Percentiles rank a stretch among this genome's conserved stretches.
phyloP scores from a whole-genome alignment of 2,329 filamentous ascomycete species.

The Canariomyces notabilis region DNA sequence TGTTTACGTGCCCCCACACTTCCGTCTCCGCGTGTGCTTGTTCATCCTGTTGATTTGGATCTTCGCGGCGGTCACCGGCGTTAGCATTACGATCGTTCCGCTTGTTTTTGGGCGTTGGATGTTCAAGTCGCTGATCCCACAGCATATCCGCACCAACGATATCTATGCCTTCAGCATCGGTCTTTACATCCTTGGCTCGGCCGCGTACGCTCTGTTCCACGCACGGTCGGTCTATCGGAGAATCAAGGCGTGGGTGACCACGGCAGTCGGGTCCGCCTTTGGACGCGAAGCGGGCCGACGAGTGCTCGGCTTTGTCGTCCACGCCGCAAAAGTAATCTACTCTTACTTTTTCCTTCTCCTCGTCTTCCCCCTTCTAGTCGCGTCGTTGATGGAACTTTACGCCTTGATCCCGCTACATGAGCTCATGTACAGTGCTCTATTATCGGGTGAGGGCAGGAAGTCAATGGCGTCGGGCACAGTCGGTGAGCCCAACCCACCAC shows the following conservation, averaged over 20 bases:
- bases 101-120: slow-evolving; percentile 78
- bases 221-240: slow-evolving; percentile 35
- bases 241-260: slow-evolving; percentile 30
- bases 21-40: slow-evolving; percentile 70
- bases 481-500: slow-evolving; percentile 38
- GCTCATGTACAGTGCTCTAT: slow-evolving; percentile 49
- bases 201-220: slow-evolving; percentile 58
- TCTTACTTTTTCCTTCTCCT: slow-evolving; percentile 69
- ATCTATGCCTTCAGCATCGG: slow-evolving; percentile 94
- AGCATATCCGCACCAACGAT: slow-evolving; percentile 76
- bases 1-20: slow-evolving; percentile 80
- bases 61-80: slow-evolving; percentile 83
- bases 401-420: slow-evolving; percentile 81
- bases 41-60: slow-evolving; percentile 91
- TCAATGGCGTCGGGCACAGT: slow-evolving; percentile 24
- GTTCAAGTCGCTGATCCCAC: slow-evolving; percentile 67
- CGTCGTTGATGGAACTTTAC: slow-evolving; percentile 81
- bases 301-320: slow-evolving; percentile 28
- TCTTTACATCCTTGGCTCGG: slow-evolving; percentile 70
- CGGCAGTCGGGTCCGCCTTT: slow-evolving; percentile 25
- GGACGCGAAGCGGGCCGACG: slow-evolving; percentile 30
- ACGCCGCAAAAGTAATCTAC: slow-evolving; percentile 56
- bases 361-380: slow-evolving; percentile 76
- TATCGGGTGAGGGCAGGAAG: slow-evolving; percentile 28
- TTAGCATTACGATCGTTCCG: slow-evolving; percentile 80